phyloP scores from a whole-genome alignment of 345 rosid species.

The Mercurialis annua region DNA sequence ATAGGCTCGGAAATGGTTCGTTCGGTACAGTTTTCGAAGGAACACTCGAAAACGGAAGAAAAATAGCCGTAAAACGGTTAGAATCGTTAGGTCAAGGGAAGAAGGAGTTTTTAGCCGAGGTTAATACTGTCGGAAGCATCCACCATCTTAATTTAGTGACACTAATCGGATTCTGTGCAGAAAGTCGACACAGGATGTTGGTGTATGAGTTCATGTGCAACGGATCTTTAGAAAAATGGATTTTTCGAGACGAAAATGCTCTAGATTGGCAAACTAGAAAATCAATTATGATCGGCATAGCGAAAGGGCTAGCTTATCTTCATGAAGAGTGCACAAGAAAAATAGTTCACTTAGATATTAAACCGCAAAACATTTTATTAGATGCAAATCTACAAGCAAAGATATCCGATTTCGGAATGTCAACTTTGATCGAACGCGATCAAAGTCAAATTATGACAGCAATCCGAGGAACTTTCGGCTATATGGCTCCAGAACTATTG shows the following conservation, averaged over 20 bases:
- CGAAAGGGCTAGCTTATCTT: conserved; percentile 21
- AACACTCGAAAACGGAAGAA: neutral
- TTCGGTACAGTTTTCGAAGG: neutral
- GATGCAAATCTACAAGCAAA: conserved; percentile 18
- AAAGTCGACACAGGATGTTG: neutral
- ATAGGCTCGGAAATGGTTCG: neutral
- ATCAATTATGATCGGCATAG: conserved; percentile 1
- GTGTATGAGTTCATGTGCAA: conserved; percentile 2
- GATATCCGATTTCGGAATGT: conserved; percentile 25
- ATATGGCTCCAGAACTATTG: conserved; percentile 18
- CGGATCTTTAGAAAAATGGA: neutral
- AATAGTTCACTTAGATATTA: conserved; percentile 21
- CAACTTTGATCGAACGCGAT: conserved; percentile 1
- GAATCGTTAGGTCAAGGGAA: neutral
- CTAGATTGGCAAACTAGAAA: neutral
- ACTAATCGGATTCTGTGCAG: neutral
- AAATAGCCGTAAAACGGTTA: neutral
- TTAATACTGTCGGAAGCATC: neutral
- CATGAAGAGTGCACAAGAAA: conserved; percentile 20
- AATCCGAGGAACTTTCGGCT: conserved; percentile 28
- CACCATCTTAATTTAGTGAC: conserved; percentile 1
- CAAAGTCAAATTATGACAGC: neutral
- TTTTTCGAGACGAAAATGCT: neutral
- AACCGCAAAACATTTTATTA: conserved; percentile 1
- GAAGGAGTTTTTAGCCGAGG: neutral